These are phyloP conservation scores for Vinca minor DNA, from an alignment of 257 asterid genomes.

Conservation along the genomic window DNA sequence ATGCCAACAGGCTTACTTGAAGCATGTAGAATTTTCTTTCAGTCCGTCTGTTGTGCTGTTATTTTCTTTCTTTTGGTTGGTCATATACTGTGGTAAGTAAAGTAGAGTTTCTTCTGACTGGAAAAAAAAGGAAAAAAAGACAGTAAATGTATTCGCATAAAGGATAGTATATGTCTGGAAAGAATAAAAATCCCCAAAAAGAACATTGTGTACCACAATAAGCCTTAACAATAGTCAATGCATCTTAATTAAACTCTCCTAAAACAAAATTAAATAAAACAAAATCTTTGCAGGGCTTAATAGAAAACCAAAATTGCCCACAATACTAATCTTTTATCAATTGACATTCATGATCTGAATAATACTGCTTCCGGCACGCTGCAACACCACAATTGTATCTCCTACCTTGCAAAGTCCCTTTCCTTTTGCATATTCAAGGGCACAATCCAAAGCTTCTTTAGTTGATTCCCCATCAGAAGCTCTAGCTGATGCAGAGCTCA, in stretches of 20 bases:
- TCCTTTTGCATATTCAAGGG: conserved; percentile 7
- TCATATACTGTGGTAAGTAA: neutral
- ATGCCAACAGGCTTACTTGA: neutral
- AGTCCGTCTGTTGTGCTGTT: too few species aligned
- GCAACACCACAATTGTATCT: conserved; percentile 19
- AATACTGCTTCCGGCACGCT: conserved; percentile 6
- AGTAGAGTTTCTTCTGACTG: neutral
- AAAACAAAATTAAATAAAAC: neutral
- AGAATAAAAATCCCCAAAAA: too few species aligned
- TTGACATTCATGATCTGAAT: conserved; percentile 9
- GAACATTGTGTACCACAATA: too few species aligned
- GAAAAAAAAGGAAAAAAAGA: too few species aligned
- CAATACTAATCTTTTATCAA: neutral
- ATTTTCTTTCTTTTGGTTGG: too few species aligned
- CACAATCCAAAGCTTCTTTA: conserved; percentile 1
- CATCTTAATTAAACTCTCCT: neutral
- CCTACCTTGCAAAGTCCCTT: conserved; percentile 17
- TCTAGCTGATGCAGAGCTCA: neutral
- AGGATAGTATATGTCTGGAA: too few species aligned
- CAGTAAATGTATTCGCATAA: neutral
- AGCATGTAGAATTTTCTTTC: neutral
- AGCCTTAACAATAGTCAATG: neutral
- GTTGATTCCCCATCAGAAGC: neutral
- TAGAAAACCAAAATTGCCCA: neutral
- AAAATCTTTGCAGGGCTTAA: neutral